Percentiles rank a stretch among this genome's conserved stretches.
Evolutionary conservation across 2,329 filamentous ascomycete genomes (phyloP).

Genomic region (Karstenula rhodostoma): DNA sequence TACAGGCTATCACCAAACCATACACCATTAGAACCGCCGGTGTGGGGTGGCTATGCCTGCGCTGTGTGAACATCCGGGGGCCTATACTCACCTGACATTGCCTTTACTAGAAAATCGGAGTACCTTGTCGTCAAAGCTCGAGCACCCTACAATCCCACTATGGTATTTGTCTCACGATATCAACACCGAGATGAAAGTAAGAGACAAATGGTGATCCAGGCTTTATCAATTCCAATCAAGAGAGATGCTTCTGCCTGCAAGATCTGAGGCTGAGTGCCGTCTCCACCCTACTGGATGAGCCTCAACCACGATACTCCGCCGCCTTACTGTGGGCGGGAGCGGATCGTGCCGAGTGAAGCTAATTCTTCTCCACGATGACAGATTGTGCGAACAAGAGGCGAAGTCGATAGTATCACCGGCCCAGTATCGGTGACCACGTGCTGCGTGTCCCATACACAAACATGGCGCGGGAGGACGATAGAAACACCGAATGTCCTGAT

Average conservation of each 20-base stretch:
- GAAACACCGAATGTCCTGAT: not conserved
- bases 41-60: constrained; percentile 5
- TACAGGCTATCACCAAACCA: constrained; percentile 5
- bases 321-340: constrained; percentile 14
- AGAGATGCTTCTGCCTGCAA: constrained; percentile 1
- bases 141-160: constrained; percentile 2
- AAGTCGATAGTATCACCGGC: not conserved
- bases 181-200: constrained; percentile 6
- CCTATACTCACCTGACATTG: not conserved
- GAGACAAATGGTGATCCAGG: not conserved
- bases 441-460: not conserved
- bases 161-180: not conserved
- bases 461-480: constrained; percentile 1
- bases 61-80: not conserved
- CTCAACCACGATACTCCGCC: constrained; percentile 5
- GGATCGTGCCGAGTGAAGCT: constrained; percentile 13
- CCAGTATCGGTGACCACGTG: not conserved
- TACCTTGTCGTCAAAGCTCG: not conserved
- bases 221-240: constrained; percentile 18
- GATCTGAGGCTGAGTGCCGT: constrained; percentile 17
- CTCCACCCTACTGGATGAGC: constrained; percentile 14
- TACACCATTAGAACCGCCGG: not conserved
- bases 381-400: constrained; percentile 17
- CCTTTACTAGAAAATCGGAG: not conserved
- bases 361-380: not conserved